These are phyloP conservation scores for Boletus barrowsii DNA, from an alignment of 768 basidiomycete genomes.

Conservation along the genomic window DNA sequence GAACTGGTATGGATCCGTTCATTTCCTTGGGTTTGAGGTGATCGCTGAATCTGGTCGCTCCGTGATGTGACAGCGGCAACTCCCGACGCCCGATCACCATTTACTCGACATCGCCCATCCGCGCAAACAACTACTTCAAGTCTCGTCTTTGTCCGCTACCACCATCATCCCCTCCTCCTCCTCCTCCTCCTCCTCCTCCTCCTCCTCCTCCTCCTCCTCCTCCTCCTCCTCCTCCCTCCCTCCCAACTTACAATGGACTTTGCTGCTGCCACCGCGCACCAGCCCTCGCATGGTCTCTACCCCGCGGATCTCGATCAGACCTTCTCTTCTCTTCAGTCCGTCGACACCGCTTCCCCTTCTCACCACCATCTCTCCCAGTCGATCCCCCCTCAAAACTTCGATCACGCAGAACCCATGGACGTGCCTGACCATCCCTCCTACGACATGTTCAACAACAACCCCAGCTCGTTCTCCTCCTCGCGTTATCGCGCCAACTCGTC, in stretches of 20 bases:
- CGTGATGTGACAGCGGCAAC: conserved; percentile 44
- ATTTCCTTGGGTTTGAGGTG: conserved; percentile 12
- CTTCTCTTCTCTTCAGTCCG: conserved; percentile 46
- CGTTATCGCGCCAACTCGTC: conserved; percentile 73
- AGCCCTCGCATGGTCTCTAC: conserved; percentile 44
- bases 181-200: conserved; percentile 29
- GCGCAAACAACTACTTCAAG: conserved; percentile 26
- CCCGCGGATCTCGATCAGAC: conserved; percentile 55
- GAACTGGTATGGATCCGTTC: conserved; percentile 31
- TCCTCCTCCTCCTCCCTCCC: conserved; percentile 34
- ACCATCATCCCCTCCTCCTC: conserved; percentile 24
- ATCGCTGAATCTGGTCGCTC: conserved; percentile 42
- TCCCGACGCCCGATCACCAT: conserved; percentile 57
- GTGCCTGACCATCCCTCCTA: conserved; percentile 57
- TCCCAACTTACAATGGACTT: conserved; percentile 56
- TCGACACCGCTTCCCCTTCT: conserved; percentile 36
- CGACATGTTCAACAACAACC: conserved; percentile 58
- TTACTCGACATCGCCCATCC: conserved; percentile 38
- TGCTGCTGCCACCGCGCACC: conserved; percentile 33
- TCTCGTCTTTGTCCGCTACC: conserved; percentile 36
- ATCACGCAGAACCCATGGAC: conserved; percentile 55
- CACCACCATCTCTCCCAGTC: conserved; percentile 34
- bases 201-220: conserved; percentile 25
- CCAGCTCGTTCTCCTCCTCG: conserved; percentile 46
- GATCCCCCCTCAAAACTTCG: conserved; percentile 42